These are phyloP conservation scores for Aspergillus sp. DNA, from an alignment of 2,329 filamentous ascomycete species.

Conservation along the genomic window DNA sequence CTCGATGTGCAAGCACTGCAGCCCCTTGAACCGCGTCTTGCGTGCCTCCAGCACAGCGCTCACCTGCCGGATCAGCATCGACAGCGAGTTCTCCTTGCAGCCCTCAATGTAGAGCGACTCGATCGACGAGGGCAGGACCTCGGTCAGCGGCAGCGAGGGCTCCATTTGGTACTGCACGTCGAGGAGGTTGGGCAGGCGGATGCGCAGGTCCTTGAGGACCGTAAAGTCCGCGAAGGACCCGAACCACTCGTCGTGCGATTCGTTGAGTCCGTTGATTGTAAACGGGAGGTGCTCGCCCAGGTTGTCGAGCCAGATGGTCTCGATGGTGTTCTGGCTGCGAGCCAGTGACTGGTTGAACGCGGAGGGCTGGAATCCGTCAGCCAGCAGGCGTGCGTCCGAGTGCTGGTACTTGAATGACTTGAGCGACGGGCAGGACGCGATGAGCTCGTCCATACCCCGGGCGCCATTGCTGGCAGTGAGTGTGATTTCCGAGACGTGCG, in stretches of 20 bases:
- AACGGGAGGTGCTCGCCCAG: conserved; percentile 29
- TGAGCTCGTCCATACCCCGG: conserved; percentile 24
- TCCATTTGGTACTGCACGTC: conserved; percentile 29
- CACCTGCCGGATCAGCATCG: conserved; percentile 27
- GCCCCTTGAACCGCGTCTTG: conserved; percentile 15
- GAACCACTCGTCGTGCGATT: conserved; percentile 33
- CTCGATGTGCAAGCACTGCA: conserved; percentile 26
- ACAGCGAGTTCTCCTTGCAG: conserved; percentile 27
- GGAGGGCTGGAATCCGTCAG: conserved; percentile 27
- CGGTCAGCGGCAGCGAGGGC: conserved; percentile 22
- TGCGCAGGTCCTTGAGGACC: conserved; percentile 28
- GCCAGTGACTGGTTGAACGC: conserved; percentile 27
- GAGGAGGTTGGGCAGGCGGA: conserved; percentile 32
- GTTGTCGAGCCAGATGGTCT: conserved; percentile 31
- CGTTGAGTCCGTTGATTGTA: conserved; percentile 28
- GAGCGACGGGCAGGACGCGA: conserved; percentile 24
- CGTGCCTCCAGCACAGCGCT: conserved; percentile 21
- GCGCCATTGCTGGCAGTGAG: conserved; percentile 27
- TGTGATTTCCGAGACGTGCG: conserved; percentile 23
- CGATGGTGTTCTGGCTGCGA: conserved; percentile 23
- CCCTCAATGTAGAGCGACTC: conserved; percentile 29
- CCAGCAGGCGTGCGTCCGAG: conserved; percentile 27
- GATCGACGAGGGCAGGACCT: conserved; percentile 25
- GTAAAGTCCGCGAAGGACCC: conserved; percentile 29
- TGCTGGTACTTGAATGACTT: conserved; percentile 34